Percentiles rank a stretch among this genome's conserved stretches.
Evolutionary conservation across 2,329 filamentous ascomycete species (phyloP).

Genomic region (Aspergillus neoniger): DNA sequence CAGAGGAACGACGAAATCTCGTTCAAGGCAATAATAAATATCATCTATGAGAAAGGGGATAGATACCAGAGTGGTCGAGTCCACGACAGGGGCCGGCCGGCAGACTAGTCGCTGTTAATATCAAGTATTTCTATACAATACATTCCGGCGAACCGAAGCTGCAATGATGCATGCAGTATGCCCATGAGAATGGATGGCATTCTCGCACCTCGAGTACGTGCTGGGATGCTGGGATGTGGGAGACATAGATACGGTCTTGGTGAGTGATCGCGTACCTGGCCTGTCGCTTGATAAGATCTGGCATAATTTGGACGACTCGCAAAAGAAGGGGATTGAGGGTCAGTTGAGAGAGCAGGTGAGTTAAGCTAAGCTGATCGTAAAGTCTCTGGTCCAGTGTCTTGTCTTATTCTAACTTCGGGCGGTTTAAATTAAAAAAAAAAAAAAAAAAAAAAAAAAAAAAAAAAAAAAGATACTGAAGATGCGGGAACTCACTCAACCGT

Average conservation of each 20-base stretch:
- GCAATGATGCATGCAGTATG: not conserved
- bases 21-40: not conserved
- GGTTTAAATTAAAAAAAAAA: no score
- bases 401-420: not conserved
- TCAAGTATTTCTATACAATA: no score
- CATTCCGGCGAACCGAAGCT: not conserved
- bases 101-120: no score
- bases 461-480: conserved; percentile 12
- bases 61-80: no score
- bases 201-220: not conserved
- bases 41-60: not conserved
- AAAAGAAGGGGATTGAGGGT: conserved; percentile 18
- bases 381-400: no score
- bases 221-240: not conserved
- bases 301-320: conserved; percentile 13
- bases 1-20: no score
- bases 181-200: conserved; percentile 1
- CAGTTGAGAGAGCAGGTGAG: conserved; percentile 19
- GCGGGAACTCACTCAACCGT: conserved; percentile 3
- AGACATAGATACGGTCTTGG: not conserved
- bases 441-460: not conserved
- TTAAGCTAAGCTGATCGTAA: not conserved
- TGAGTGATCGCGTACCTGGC: no score
- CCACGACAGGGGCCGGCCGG: no score
- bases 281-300: conserved; percentile 16